A percentile compares a stretch with the other conserved stretches of the same genome.
phyloP scores from a whole-genome alignment of 73 alveolate genomes.

The Halteria grandinella region DNA sequence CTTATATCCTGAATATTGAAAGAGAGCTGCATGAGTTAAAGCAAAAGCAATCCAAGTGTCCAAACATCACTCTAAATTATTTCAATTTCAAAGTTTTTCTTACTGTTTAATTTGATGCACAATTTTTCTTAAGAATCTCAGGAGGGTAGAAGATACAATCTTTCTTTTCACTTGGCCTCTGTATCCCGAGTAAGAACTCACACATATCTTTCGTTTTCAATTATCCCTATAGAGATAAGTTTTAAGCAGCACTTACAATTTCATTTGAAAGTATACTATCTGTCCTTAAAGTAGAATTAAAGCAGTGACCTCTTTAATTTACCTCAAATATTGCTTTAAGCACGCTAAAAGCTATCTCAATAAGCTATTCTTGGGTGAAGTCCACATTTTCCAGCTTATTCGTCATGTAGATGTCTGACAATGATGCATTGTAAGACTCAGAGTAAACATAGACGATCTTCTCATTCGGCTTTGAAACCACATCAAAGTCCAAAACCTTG shows the following conservation, averaged over 20 bases:
- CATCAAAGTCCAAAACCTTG: background rate
- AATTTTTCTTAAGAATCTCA: background rate
- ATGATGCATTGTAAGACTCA: slow-evolving; percentile 42
- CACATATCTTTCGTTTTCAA: slow-evolving; percentile 26
- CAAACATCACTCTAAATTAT: slow-evolving; percentile 31
- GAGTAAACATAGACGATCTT: background rate
- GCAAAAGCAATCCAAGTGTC: slow-evolving; percentile 31
- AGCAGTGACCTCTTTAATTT: slow-evolving; percentile 3
- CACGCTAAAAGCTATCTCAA: slow-evolving; percentile 28
- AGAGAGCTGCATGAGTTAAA: background rate
- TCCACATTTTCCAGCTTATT: slow-evolving; percentile 44
- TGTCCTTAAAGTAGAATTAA: slow-evolving; percentile 28
- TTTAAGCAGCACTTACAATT: slow-evolving; percentile 19
- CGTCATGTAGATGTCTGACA: slow-evolving; percentile 19
- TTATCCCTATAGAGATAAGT: background rate
- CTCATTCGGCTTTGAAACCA: background rate
- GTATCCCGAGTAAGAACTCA: background rate
- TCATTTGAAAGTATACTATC: slow-evolving; percentile 21
- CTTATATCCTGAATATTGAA: background rate
- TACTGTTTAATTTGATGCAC: background rate
- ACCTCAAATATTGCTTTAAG: background rate
- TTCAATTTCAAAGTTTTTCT: background rate
- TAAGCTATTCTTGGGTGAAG: slow-evolving; percentile 29
- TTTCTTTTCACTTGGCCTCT: background rate
- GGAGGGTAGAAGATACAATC: slow-evolving; percentile 5